Evolutionary conservation across 768 basidiomycete species (phyloP), one percentile per base, ranked within the genome.

Genomic region (Strobilomyces dryophilus): DNA sequence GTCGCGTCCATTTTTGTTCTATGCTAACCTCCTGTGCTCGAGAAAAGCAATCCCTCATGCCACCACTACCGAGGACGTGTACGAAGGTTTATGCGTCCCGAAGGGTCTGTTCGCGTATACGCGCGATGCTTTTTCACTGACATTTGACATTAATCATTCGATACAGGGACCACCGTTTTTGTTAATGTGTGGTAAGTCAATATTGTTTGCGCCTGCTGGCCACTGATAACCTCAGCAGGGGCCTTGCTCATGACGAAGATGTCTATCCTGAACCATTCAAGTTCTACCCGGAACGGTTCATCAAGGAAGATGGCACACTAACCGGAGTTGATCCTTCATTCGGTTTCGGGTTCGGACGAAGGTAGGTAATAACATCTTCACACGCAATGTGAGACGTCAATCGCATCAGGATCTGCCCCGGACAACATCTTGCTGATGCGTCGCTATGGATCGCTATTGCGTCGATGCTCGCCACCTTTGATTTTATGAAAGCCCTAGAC

Each of bases 221-320:
- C 4, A 41, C 43, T 49, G 15, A 64, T n/a, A 8, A n/a, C 21
- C 44, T 42, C 15, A 14, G 15, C 36, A 76, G 72, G 74, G 73
- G 64, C 8, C 66, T 80, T 54, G 59, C 66, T 9, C 71, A 72
- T 34, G 71, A 79, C 41, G 64, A 66, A 41, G 55, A 61, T 18
- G 61, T 68, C 5, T 81, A 76, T 49, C 55, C 66, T 2, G 58
- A 76, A 39, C 76, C 79, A 5, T 59, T 70, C 7, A 57, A 59
- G 11, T 81, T 77, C 58, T 56, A 60, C 1, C 79, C 78, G 11
- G 71, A 73, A 18, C 67, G 78, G 12, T 79, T 71, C 43, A 1
- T 67, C 1, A 57, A 43, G 27, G 49, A 55, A 12, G 52, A 68
- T 42, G 66, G 56, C 17, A 47, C 54, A 5, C 55, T 59, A 26